Evolutionary conservation across 2,329 filamentous ascomycete genomes (phyloP).

Genomic region (Fusarium secorum): DNA sequence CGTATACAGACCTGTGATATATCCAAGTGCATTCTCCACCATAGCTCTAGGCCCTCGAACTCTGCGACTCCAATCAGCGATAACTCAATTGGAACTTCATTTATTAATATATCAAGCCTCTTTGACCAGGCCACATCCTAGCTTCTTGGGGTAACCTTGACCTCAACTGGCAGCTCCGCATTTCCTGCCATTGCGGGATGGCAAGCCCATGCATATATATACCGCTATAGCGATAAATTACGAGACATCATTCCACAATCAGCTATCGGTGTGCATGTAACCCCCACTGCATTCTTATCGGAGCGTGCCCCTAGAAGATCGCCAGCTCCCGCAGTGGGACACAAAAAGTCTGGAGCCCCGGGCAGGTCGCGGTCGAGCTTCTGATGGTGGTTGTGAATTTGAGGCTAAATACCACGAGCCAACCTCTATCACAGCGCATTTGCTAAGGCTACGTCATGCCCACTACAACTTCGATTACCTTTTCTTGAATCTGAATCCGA

Average conservation of each 20-base stretch:
- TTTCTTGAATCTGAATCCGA: constrained; percentile 11
- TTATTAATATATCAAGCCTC: constrained; percentile 10
- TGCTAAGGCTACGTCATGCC: constrained; percentile 27
- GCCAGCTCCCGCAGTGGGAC: constrained; percentile 22
- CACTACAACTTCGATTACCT: constrained; percentile 11
- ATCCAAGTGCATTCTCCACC: background rate
- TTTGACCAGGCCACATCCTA: constrained; percentile 16
- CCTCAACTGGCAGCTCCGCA: constrained; percentile 18
- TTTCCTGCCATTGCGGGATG: constrained; percentile 14
- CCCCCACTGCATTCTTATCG: constrained; percentile 22
- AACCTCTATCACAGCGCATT: constrained; percentile 25
- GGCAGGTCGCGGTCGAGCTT: constrained; percentile 7
- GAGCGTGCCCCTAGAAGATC: constrained; percentile 19
- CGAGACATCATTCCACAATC: constrained; percentile 11
- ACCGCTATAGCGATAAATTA: constrained; percentile 9
- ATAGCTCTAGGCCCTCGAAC: background rate
- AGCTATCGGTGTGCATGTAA: constrained; percentile 40
- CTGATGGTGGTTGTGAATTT: background rate
- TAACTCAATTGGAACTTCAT: background rate
- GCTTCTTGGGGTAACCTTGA: constrained; percentile 9
- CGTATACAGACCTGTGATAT: background rate
- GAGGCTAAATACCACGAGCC: constrained; percentile 19
- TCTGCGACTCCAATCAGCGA: background rate
- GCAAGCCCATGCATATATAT: background rate
- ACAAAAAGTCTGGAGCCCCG: constrained; percentile 37